Base-by-base conservation (phyloP, 2,329 filamentous ascomycete genomes). In the Pleomassaria siparia region DNA sequence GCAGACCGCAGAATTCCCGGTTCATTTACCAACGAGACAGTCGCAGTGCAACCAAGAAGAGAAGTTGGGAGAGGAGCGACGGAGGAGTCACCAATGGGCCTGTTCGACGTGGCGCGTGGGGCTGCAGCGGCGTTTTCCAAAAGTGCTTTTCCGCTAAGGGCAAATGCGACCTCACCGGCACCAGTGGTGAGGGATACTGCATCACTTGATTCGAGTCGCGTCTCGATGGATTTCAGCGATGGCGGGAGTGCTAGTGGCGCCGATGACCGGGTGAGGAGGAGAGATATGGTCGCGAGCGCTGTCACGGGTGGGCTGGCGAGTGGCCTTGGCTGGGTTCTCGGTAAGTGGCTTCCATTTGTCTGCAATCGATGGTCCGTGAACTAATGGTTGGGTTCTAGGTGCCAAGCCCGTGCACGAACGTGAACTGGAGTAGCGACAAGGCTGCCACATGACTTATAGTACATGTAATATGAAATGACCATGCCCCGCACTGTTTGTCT, bases 201-300 rank as follows among this genome's bases (percentile, higher is more conserved):
- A 21, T n/a, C n/a, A n/a, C 28, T 40, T 13, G 51, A 56, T 29
- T 50, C 50, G 5, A 48, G 60, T 1, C 59, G 62, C 30, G 58
- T 47, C 13, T 70, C 66, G 13, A 51, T 65, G 49, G 61, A 65
- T 33, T 33, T 54, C 25, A 70, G 76, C 53, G 73, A 73, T 24
- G 65, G 55, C 54, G 66, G 68, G 43, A 62, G 71, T 54, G 50
- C 71, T 16, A 56, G 55, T 29, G 63, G 50, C 25, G 59, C 49
- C 2, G 69, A 71, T 24, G 68, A 66, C 40, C 72, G 76, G 47
- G 76, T 81, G 29, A 80, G 88, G 58, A 91, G 86, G 74, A 79
- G 89, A 57, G 89, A 92, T 65, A 85, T 85, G 71, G 81, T 86
- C 40, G 82, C 82, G 49, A 85, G 77, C 69, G 82, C 82, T 66